These are phyloP conservation scores for Paratinospora sagittata DNA, from an alignment of 164 flowering plant genomes.

Conservation along the genomic window DNA sequence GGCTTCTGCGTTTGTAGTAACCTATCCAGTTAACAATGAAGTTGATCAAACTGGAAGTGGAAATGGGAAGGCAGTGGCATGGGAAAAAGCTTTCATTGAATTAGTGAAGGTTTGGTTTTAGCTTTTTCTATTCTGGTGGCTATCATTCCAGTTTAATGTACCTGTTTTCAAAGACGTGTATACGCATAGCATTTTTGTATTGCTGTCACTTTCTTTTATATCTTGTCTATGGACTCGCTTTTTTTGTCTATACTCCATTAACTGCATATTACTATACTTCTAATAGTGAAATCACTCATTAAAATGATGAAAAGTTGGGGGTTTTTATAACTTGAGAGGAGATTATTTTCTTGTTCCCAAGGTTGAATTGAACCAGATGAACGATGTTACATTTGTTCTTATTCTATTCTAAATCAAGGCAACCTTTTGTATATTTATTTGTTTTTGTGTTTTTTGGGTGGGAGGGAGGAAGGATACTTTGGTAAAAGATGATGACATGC, in stretches of 20 bases:
- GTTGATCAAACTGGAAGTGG: constrained; percentile 50
- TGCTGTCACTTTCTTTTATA: not conserved
- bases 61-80: constrained; percentile 73
- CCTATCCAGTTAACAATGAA: constrained; percentile 86
- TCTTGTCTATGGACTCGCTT: not conserved
- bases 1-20: constrained; percentile 94
- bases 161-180: not conserved
- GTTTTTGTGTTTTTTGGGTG: not conserved
- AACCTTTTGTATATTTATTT: too few relatives aligned
- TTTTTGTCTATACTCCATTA: too few relatives aligned
- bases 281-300: too few relatives aligned
- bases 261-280: too few relatives aligned
- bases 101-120: constrained; percentile 53
- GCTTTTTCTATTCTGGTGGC: not conserved
- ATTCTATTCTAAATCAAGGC: not conserved
- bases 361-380: not conserved
- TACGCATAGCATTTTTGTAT: not conserved
- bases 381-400: not conserved
- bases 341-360: not conserved
- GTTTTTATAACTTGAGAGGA: not conserved
- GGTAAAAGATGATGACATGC: not conserved
- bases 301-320: not conserved
- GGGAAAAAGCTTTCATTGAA: constrained; percentile 95
- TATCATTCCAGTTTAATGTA: not conserved
- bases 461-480: not conserved